Evolutionary conservation across 345 rosid genomes (phyloP), one percentile per base, ranked within the genome.

Genomic region (Citrus inodora): DNA sequence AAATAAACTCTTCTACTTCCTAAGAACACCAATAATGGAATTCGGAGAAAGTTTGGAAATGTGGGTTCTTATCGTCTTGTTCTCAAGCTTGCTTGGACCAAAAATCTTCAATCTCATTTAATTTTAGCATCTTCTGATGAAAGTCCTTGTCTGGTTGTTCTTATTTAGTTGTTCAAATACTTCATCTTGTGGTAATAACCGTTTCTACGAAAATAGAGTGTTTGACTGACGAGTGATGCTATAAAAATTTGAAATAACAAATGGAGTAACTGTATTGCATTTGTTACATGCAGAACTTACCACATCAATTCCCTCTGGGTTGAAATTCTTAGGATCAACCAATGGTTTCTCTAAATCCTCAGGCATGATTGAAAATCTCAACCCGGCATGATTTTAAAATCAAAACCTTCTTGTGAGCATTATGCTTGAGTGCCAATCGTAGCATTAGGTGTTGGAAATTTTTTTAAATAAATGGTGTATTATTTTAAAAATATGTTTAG

Each of bases 61-160:
- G 17, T 46, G 22, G 30, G 65, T 61, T 65, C 83, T 88, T 86
- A 94, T 97, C 27, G 86, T 71, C 89, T 92, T 92, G 88, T 96
- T 97, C 83, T 94, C 97, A 10, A 91, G 94, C 77, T 35, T 83
- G 85, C 91, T 90, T 4, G 79, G 89, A 67, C 98, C 98, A 81
- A 92, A 92, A 68, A 96, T 89, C 25, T 48, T 67, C 83, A 92
- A 30, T 71, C 97, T 85, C 40, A 78, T 88, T 40, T 8, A 8
- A 38, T 38, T 83, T 91, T 89, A 60, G 97, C 97, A 89, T 92
- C 98, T 82, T 82, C 92, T n/a, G 98, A 85, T 71, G 92, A 81
- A 75, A 94, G 95, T 60, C 99, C 98, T 38, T 17, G 75, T 33
- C 78, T 76, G 21, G 97, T 82, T 40, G 98, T 88, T 83, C 85